Percentiles rank a stretch among this genome's conserved stretches.
phyloP scores from a whole-genome alignment of 768 basidiomycete genomes.

The Pleurotus cornucopiae region DNA sequence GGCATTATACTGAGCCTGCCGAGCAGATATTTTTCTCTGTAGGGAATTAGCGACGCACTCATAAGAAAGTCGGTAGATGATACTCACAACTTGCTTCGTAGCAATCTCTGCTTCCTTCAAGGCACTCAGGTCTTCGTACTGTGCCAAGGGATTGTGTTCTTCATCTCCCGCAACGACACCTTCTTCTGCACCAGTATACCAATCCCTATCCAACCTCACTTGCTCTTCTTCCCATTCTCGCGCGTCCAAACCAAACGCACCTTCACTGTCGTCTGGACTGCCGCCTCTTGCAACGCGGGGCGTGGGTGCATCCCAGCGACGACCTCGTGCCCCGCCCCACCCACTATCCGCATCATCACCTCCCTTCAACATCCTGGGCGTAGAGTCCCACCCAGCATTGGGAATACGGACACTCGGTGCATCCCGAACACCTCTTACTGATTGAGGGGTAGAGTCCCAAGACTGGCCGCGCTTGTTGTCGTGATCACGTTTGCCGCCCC shows the following conservation, averaged over 20 bases:
- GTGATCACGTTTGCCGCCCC: conserved; percentile 37
- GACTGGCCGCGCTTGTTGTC: conserved; percentile 20
- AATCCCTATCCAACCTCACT: conserved; percentile 85
- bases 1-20: conserved; percentile 96
- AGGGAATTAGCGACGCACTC: neutral
- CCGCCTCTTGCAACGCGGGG: conserved; percentile 63
- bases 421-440: conserved; percentile 40
- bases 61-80: too few species aligned
- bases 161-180: conserved; percentile 84
- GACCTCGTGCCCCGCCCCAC: conserved; percentile 57
- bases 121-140: conserved; percentile 81
- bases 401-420: conserved; percentile 86
- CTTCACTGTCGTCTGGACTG: conserved; percentile 68
- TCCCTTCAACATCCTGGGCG: conserved; percentile 57
- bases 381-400: conserved; percentile 93
- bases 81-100: conserved; percentile 66
- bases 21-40: conserved; percentile 85
- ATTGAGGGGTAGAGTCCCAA: conserved; percentile 64
- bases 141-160: conserved; percentile 87
- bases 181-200: conserved; percentile 93
- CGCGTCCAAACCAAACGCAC: conserved; percentile 60
- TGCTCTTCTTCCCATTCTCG: conserved; percentile 99
- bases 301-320: conserved; percentile 81
- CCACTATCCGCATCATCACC: conserved; percentile 56
- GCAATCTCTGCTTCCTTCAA: conserved; percentile 73